Evolutionary conservation across 2,329 filamentous ascomycete species (phyloP), one percentile per base, ranked within the genome.

Genomic region (Neofusicoccum cordaticola): DNA sequence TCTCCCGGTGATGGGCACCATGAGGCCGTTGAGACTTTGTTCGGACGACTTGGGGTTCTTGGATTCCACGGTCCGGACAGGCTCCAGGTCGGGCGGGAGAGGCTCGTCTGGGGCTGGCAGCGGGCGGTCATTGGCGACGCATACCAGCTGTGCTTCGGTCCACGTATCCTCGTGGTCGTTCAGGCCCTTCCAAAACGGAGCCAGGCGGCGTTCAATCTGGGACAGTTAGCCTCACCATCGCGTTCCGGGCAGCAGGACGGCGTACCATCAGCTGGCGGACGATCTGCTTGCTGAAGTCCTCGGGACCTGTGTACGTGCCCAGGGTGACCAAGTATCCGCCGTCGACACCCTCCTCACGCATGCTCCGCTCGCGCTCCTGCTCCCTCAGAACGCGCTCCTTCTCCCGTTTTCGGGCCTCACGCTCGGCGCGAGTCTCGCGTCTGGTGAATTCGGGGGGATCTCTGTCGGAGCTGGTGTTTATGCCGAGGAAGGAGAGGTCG

Each of bases 81-180:
- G 41, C 71, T 19, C 77, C 72, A 80, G 82, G 70, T 95, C 90
- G 4, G 90, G 86, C 4, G 92, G 91, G 2, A 92, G 87, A 60
- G 56, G 56, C 70, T 93, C 88, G 76, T 97, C 93, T 52, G 94
- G 86, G 7, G 91, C 85, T 12, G 95, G 95, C 58, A 98, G 88
- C 2, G 91, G 87, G 64, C 96, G 84, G 19, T 92, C 93, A 72
- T 92, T 88, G 57, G 90, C 95, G 27, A 92, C 93, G 65, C 94
- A 93, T 71, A 97, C 87, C n/a, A 99, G 86, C 78, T 99, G 95
- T 77, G 95, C 89, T 73, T 99, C 95, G 12, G 92, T 90, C 95
- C 95, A 99, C 61, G 87, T 90, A 22, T 91, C 86, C 15, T 89
- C 90, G 77, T 95, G 92, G 76, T 98, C 93, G 68, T 97, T 90